Conservation (phyloP, 1,284 basidiomycete genomes). For the Tremellales sp. region DNA sequence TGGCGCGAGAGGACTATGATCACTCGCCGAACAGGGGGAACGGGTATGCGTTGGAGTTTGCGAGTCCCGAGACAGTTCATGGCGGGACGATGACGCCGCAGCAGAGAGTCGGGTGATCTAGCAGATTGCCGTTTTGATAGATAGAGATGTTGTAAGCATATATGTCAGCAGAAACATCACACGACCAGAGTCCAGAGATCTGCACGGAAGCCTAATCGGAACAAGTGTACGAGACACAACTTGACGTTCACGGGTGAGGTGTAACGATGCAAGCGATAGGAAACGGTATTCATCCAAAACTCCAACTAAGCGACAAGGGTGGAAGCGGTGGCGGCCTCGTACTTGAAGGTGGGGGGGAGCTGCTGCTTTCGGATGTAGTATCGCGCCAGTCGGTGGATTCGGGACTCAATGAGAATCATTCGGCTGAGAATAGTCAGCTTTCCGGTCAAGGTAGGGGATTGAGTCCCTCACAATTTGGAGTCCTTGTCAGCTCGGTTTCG, state of each 20-base stretch:
- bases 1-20: too few species aligned
- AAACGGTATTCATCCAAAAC: too few species aligned
- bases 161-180: too few species aligned
- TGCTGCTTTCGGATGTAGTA: conserved; percentile 99
- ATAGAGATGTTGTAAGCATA: background rate
- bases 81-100: conserved; percentile 11
- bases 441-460: background rate
- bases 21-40: too few species aligned
- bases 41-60: conserved; percentile 3
- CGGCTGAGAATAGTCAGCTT: conserved; percentile 51
- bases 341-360: conserved; percentile 96
- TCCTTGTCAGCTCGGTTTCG: conserved; percentile 97
- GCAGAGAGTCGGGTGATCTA: conserved; percentile 5
- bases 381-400: conserved; percentile 90
- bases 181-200: too few species aligned
- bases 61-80: conserved; percentile 12
- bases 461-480: conserved; percentile 72
- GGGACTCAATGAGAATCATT: conserved; percentile 95
- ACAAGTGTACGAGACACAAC: too few species aligned
- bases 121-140: background rate
- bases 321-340: conserved; percentile 87
- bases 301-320: conserved; percentile 51
- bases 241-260: too few species aligned
- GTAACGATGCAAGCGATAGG: too few species aligned
- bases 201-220: too few species aligned